Evolutionary conservation across 768 basidiomycete species (phyloP), one percentile per base, ranked within the genome.

Genomic region (Boletus bicolor): DNA sequence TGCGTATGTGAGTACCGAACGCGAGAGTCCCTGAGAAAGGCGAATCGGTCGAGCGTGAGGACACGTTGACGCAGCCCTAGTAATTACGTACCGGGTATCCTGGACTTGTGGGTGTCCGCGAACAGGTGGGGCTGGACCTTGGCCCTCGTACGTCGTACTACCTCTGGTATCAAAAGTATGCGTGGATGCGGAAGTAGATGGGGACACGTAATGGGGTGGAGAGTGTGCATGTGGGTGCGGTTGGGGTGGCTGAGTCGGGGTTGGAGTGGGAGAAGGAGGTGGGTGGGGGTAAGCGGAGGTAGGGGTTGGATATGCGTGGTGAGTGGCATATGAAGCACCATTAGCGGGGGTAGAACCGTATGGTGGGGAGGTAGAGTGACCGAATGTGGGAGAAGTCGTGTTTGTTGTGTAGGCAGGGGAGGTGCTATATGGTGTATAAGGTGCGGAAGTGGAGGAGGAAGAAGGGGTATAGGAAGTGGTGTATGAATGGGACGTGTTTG

Each of bases 241-340:
- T 15, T 68, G 67, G 2, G 57, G 44, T 14, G 58, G 56, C 45
- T 68, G 68, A 15, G 69, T 70, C 50, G 68, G 67, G 15, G 68
- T 69, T 48, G 67, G 68, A 7, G 68, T 68, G 46, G 68, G 68
- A 0, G 68, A 69, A n/a, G 67, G 64, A 6, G 68, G 66, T 1
- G 64, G 68, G 10, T 56, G 63, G 21, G 66, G 67, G 54, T 56
- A 68, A 14, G 67, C 68, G 36, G 68, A 68, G 15, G 68, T 66
- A 32, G 66, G 67, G 8, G 68, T 64, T 39, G 58, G 56, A 39
- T 64, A 68, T 32, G 58, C 15, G 26, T 58, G 57, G 15, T 59
- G 63, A 42, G 64, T 52, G 15, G 51, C n/a, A 35, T 64, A 68
- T 21, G 61, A n/a, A 17, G 56, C 11, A 12, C 44, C 24, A 44